These are phyloP conservation scores for Phytophthora chlamydospora DNA, from an alignment of 352 stramenopile genomes.

Conservation along the genomic window DNA sequence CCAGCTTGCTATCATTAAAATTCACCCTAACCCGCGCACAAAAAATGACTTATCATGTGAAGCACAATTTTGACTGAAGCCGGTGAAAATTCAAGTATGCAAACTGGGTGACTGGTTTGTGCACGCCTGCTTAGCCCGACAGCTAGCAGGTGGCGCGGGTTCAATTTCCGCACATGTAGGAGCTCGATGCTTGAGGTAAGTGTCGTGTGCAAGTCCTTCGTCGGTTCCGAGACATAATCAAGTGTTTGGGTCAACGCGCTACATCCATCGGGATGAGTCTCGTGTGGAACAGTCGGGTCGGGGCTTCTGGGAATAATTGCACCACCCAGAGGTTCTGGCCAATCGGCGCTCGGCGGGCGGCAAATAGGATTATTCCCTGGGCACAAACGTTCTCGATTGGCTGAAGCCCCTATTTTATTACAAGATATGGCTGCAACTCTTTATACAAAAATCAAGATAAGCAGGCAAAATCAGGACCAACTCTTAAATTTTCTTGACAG, in stretches of 20 bases:
- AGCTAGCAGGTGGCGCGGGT: slow-evolving; percentile 13
- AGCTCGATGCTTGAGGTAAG: slow-evolving; percentile 32
- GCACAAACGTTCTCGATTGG: slow-evolving; percentile 23
- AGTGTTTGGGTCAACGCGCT: slow-evolving; percentile 20
- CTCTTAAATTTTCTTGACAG: neutral
- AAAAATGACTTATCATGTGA: no score
- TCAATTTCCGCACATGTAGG: slow-evolving; percentile 6
- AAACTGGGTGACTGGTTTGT: slow-evolving; percentile 9
- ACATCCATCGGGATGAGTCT: slow-evolving; percentile 24
- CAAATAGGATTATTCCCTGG: slow-evolving; percentile 19
- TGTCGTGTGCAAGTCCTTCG: slow-evolving; percentile 37
- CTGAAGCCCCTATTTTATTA: slow-evolving; percentile 18
- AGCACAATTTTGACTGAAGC: no score
- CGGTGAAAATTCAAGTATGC: slow-evolving; percentile 1
- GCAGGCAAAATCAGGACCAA: neutral
- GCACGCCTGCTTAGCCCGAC: slow-evolving; percentile 6
- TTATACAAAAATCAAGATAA: slow-evolving; percentile 15
- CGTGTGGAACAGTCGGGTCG: slow-evolving; percentile 16
- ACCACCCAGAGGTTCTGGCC: slow-evolving; percentile 5
- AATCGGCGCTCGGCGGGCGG: slow-evolving; percentile 13
- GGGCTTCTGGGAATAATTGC: slow-evolving; percentile 8
- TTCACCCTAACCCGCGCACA: no score
- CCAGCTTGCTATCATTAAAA: no score
- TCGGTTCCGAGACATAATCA: slow-evolving; percentile 36
- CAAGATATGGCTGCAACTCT: neutral